These are phyloP conservation scores for Plasmodium gallinaceum DNA, from an alignment of 169 alveolate species.

Conservation along the genomic window DNA sequence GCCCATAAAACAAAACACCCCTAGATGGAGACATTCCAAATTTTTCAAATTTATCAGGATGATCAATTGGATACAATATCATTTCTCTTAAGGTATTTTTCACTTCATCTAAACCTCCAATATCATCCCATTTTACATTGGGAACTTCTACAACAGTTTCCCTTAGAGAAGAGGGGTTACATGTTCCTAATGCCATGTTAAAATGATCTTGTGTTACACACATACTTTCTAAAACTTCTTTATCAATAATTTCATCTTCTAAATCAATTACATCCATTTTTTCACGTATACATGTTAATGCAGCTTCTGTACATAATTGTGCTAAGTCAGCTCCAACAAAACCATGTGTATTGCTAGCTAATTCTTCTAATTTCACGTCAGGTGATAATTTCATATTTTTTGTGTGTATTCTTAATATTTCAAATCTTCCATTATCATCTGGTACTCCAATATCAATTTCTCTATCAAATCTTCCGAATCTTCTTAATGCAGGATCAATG, in stretches of 20 bases:
- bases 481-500: constrained; percentile 99
- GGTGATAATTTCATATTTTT: constrained; percentile 98
- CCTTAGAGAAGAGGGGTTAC: constrained; percentile 97
- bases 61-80: constrained; percentile 97
- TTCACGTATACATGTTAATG: constrained; percentile 98
- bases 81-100: constrained; percentile 96
- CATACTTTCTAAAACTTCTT: constrained; percentile 97
- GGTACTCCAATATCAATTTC: constrained; percentile 99
- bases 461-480: constrained; percentile 99
- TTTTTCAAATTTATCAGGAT: constrained; percentile 98
- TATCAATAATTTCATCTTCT: constrained; percentile 99
- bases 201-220: constrained; percentile 99
- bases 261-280: constrained; percentile 99
- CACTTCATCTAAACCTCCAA: constrained; percentile 98
- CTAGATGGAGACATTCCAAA: constrained; percentile 99
- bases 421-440: constrained; percentile 99
- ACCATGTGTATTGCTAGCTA: constrained; percentile 99
- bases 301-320: constrained; percentile 98
- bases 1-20: constrained; percentile 99
- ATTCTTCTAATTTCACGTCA: constrained; percentile 97
- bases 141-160: constrained; percentile 99
- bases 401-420: constrained; percentile 98
- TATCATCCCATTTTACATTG: constrained; percentile 99
- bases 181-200: constrained; percentile 96
- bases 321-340: constrained; percentile 98